Percentiles rank a stretch among this genome's conserved stretches.
phyloP scores from a whole-genome alignment of 176 grass and related monocot species.

The Microstegium vimineum region DNA sequence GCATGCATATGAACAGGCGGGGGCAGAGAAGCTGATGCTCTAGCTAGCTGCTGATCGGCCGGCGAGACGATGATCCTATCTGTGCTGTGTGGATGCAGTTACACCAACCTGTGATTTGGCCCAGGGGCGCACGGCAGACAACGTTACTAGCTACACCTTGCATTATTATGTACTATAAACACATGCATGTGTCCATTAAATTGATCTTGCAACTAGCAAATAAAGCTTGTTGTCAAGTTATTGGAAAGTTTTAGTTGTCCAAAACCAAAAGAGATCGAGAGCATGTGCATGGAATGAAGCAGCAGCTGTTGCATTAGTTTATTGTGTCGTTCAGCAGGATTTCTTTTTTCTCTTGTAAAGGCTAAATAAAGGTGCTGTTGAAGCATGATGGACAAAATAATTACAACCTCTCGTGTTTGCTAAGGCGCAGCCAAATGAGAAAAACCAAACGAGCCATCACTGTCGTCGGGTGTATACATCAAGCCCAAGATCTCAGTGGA shows the following conservation, averaged over 20 bases:
- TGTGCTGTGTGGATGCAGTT: slow-evolving; percentile 11
- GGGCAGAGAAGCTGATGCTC: not conserved
- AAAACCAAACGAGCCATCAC: slow-evolving; percentile 18
- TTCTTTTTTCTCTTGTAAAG: not conserved
- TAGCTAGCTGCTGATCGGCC: not conserved
- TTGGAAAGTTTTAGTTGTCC: slow-evolving; percentile 10
- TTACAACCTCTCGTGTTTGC: slow-evolving; percentile 25
- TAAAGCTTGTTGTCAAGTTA: slow-evolving; percentile 8
- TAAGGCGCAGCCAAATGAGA: slow-evolving; percentile 37
- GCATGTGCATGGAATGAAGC: not conserved
- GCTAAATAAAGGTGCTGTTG: not conserved
- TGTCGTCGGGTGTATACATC: slow-evolving; percentile 20
- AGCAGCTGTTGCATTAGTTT: not conserved
- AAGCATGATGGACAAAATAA: slow-evolving; percentile 15
- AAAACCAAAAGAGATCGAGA: not conserved
- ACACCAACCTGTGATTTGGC: slow-evolving; percentile 22
- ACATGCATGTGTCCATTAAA: not conserved
- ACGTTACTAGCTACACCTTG: not conserved
- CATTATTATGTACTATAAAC: not conserved
- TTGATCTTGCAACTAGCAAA: not conserved
- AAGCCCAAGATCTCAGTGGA: slow-evolving; percentile 42
- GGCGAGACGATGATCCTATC: not conserved
- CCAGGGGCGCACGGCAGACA: not conserved
- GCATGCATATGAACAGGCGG: not conserved
- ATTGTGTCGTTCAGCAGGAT: not conserved